Evolutionary conservation across 805 yeast genomes (phyloP).

Genomic region (Helenozyma baotianmanensis): DNA sequence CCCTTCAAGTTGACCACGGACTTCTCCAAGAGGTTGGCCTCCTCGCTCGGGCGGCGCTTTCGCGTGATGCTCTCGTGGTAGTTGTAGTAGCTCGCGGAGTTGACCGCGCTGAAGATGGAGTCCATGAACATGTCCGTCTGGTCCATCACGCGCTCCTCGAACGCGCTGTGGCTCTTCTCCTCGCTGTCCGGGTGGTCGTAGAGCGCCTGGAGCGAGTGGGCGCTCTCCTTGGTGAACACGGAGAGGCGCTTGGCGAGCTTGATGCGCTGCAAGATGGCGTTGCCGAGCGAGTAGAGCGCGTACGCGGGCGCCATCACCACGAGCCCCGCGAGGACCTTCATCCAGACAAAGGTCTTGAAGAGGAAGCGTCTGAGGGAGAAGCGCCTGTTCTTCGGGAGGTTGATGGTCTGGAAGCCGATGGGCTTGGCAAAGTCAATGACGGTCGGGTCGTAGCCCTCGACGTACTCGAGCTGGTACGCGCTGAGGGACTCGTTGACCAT

Average conservation of each 20-base stretch:
- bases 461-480: slow-evolving; percentile 38
- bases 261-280: slow-evolving; percentile 33
- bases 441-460: slow-evolving; percentile 52
- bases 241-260: slow-evolving; percentile 25
- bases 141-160: slow-evolving; percentile 32
- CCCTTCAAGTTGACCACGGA: slow-evolving; percentile 10
- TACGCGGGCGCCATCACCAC: slow-evolving; percentile 59
- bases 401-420: slow-evolving; percentile 21
- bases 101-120: slow-evolving; percentile 56
- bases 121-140: slow-evolving; percentile 64
- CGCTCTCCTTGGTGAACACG: slow-evolving; percentile 22
- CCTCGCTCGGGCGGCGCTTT: slow-evolving; percentile 1
- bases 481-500: slow-evolving; percentile 37
- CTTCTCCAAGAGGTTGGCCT: not conserved
- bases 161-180: not conserved
- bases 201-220: slow-evolving; percentile 24
- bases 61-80: slow-evolving; percentile 12
- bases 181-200: slow-evolving; percentile 17
- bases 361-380: slow-evolving; percentile 1
- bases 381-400: not conserved
- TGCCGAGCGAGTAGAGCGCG: slow-evolving; percentile 51
- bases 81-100: slow-evolving; percentile 25
- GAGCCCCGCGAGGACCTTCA: slow-evolving; percentile 40
- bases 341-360: slow-evolving; percentile 37
- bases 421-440: slow-evolving; percentile 50